phyloP scores from a whole-genome alignment of 495 filamentous ascomycete genomes.

The Penicillium lividum region DNA sequence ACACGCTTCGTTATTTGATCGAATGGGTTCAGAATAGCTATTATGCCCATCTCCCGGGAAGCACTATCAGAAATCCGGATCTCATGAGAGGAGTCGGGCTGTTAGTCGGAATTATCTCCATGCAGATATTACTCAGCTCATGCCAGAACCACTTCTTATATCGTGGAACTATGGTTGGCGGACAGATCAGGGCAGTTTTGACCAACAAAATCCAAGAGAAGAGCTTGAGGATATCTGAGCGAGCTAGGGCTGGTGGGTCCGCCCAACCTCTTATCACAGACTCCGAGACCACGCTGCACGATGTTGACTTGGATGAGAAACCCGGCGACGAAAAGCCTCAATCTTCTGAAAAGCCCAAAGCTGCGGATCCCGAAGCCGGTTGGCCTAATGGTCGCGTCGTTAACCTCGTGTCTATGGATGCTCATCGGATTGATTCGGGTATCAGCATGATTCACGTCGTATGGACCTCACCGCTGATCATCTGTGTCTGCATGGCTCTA shows the following conservation, averaged over 20 bases:
- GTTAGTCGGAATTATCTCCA: constrained; percentile 1
- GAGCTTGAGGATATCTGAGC: constrained; percentile 5
- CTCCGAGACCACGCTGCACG: not conserved
- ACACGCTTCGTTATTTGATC: not conserved
- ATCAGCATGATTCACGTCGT: constrained; percentile 1
- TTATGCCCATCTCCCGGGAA: not conserved
- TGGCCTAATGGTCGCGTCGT: not conserved
- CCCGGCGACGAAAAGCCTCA: not conserved
- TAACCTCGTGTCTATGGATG: not conserved
- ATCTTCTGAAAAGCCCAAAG: not conserved
- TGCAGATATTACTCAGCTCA: not conserved
- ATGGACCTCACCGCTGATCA: constrained; percentile 1
- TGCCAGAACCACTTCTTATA: constrained; percentile 2
- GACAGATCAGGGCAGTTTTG: constrained; percentile 1
- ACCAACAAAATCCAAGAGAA: constrained; percentile 1
- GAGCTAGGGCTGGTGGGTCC: constrained; percentile 1
- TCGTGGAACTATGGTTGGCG: not conserved
- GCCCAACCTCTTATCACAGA: not conserved
- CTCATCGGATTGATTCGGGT: not conserved
- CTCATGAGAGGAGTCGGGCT: not conserved
- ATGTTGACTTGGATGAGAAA: not conserved
- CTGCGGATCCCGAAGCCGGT: not conserved
- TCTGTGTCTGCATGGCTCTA: not conserved
- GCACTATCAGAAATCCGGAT: not conserved
- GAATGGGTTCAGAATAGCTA: not conserved